phyloP scores from a whole-genome alignment of 257 asterid species.

The Salvia splendens region DNA sequence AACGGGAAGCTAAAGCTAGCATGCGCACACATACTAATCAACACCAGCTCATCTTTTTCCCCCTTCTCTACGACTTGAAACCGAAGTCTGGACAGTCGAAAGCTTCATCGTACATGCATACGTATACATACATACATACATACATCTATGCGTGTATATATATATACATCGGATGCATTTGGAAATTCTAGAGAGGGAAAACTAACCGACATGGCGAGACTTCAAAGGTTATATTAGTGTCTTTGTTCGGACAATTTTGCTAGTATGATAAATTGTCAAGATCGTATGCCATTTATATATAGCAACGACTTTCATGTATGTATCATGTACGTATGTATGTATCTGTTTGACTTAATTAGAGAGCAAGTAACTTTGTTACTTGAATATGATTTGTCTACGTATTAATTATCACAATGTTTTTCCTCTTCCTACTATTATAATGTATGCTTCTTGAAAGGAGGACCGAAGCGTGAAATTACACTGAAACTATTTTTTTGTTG shows the following conservation, averaged over 20 bases:
- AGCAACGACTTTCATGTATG: neutral
- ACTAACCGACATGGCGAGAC: slow-evolving; percentile 46
- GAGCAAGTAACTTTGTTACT: slow-evolving; percentile 29
- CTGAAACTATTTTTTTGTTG: slow-evolving; percentile 24
- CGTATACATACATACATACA: neutral
- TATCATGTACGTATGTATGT: neutral
- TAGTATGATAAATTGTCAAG: no score
- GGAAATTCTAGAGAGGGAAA: slow-evolving; percentile 23
- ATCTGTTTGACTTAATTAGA: slow-evolving; percentile 14
- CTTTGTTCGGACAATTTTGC: slow-evolving; percentile 12
- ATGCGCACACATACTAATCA: neutral
- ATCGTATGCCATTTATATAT: neutral
- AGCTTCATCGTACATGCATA: no score
- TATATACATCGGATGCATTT: neutral
- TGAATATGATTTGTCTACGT: no score
- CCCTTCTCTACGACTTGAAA: no score
- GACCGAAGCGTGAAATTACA: slow-evolving; percentile 38
- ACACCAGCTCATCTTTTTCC: no score
- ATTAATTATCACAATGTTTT: slow-evolving; percentile 3
- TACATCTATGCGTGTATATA: neutral
- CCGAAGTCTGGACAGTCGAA: no score
- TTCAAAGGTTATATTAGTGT: neutral
- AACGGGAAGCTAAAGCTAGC: neutral
- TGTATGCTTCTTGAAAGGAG: slow-evolving; percentile 22
- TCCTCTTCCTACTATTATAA: neutral